Base-by-base conservation (phyloP, 108 stramenopile species). In the Skeletonema potamos region DNA sequence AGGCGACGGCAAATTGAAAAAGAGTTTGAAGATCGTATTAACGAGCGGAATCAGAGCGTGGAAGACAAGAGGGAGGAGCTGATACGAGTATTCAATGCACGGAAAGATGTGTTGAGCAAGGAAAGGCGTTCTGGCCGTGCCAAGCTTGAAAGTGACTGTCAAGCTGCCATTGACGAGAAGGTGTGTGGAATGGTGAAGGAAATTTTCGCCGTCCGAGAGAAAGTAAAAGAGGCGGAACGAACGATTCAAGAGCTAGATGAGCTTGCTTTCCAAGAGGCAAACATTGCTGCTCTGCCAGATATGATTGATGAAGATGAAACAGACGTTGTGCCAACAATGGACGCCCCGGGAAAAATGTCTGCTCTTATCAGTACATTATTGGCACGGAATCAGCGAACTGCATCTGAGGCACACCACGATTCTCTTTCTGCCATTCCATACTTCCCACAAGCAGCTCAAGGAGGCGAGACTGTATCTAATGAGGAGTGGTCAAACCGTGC, bases 401-500 rank as follows among this genome's bases (percentile, higher is more conserved):
- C 89, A 24, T 65, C 73, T 5, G 86, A 87, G 68, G 85, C 89
- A 15, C 84, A 94, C 46, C 41, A 71, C 29, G 70, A 84, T 1
- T 68, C 84, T n/a, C 72, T 90, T 22, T 72, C 76, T 27, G 59
- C 81, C 24, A 72, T 82, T 30, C 68, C 72, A 12, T 75, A 41
- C 54, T 61, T 39, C 39, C 64, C 74, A 20, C 24, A 64, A 43
- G 43, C 46, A 5, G 37, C 58, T 6, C 33, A 64, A 33, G 57
- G 63, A 13, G 39, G 27, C 10, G 39, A 58, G 7, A 18, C 54
- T 6, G 73, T 75, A 54, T 69, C 79, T 3, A 70, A 75, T 48
- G 74, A 84, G 41, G 83, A 88, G 54, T 94, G 91, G 91, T 74
- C 82, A 1, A 84, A 76, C n/a, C 76, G 85, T 56, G 78, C 89